Conservation (phyloP, 2,329 filamentous ascomycete species). For the Nigrospora sphaerica region DNA sequence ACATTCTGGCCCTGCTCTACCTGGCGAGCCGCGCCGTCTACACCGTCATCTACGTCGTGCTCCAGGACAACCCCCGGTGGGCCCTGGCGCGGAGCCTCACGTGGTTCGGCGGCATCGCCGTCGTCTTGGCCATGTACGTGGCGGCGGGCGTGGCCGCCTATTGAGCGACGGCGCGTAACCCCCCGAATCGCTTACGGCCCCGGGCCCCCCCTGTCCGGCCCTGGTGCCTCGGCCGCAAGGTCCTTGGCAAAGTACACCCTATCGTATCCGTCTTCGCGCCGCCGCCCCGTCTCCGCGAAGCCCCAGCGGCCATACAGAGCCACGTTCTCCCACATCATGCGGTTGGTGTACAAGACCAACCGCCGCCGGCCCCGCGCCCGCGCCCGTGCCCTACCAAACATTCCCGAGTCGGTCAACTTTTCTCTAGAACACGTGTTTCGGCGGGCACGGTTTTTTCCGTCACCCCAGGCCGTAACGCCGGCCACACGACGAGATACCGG, state of each 20-base stretch:
- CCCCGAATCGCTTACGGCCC: too few relatives aligned
- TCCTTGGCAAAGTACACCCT: slow-evolving; percentile 26
- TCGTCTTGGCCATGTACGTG: slow-evolving; percentile 7
- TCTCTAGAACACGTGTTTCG: too few relatives aligned
- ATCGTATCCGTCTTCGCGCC: slow-evolving; percentile 22
- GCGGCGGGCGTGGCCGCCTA: slow-evolving; percentile 3
- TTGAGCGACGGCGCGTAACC: too few relatives aligned
- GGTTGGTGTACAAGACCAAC: slow-evolving; percentile 12
- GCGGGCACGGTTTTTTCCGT: too few relatives aligned
- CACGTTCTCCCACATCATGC: slow-evolving; percentile 14
- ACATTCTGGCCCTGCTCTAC: slow-evolving; percentile 6
- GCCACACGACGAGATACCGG: too few relatives aligned
- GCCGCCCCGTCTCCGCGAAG: slow-evolving; percentile 22
- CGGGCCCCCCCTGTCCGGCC: too few relatives aligned
- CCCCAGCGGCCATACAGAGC: slow-evolving; percentile 15
- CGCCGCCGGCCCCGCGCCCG: slow-evolving; percentile 3
- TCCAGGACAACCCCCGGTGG: slow-evolving; percentile 9
- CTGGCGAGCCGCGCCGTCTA: slow-evolving; percentile 6
- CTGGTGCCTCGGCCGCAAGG: not conserved
- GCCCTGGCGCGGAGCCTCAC: slow-evolving; percentile 5
- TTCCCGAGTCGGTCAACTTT: too few relatives aligned
- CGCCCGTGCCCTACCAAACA: not conserved
- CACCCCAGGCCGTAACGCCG: too few relatives aligned
- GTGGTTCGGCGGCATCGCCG: slow-evolving; percentile 7
- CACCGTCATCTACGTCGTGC: slow-evolving; percentile 9